Evolutionary conservation across 2,329 filamentous ascomycete species (phyloP).

Genomic region (Lasiodiplodia sp.): DNA sequence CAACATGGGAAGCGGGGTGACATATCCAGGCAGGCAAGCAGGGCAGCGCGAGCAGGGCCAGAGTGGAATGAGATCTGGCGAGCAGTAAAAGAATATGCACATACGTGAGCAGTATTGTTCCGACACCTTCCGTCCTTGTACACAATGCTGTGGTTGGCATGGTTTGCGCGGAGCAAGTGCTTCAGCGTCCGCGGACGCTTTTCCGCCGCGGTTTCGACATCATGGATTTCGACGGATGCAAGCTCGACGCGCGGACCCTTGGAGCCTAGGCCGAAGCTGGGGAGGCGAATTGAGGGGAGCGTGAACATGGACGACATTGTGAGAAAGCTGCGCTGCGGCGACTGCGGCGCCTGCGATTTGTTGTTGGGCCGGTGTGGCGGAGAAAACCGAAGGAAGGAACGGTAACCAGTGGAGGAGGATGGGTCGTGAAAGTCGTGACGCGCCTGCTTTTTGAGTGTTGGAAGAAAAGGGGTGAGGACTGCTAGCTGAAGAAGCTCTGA

Average conservation of each 20-base stretch:
- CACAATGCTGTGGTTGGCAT: conserved; percentile 85
- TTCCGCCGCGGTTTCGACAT: conserved; percentile 80
- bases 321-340: not conserved
- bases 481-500: conserved; percentile 4
- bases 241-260: conserved; percentile 53
- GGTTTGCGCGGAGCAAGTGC: conserved; percentile 89
- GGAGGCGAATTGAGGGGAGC: conserved; percentile 26
- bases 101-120: conserved; percentile 81
- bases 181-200: conserved; percentile 84
- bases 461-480: conserved; percentile 1
- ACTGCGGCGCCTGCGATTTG: conserved; percentile 17
- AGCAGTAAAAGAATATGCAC: conserved; percentile 34
- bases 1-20: not conserved
- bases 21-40: not conserved
- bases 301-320: conserved; percentile 23
- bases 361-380: conserved; percentile 13
- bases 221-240: conserved; percentile 74
- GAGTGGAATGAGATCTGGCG: conserved; percentile 16
- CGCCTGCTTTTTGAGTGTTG: conserved; percentile 4
- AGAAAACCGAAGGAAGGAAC: conserved; percentile 1
- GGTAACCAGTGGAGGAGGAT: not conserved
- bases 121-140: conserved; percentile 77
- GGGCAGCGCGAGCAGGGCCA: not conserved
- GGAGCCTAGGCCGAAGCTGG: conserved; percentile 26
- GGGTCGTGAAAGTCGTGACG: conserved; percentile 7